phyloP scores from a whole-genome alignment of 1,284 basidiomycete genomes.

The Cerioporus squamosus region DNA sequence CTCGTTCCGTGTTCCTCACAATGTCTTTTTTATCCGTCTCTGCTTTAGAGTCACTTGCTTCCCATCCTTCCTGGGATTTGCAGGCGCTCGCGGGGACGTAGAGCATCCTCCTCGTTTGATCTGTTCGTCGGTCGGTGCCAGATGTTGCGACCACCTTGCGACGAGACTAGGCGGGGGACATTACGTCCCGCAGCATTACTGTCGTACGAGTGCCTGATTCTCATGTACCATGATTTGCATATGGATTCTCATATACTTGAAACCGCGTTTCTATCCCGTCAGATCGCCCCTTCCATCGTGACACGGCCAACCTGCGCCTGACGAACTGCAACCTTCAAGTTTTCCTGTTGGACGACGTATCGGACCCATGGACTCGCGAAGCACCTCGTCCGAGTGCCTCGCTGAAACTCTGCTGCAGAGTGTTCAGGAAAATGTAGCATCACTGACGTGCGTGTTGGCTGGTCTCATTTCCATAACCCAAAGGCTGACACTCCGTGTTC shows the following conservation, averaged over 20 bases:
- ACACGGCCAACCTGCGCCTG: too few relatives aligned
- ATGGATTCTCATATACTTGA: neutral
- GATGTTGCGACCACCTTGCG: conserved; percentile 33
- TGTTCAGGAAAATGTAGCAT: too few relatives aligned
- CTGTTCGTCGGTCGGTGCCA: conserved; percentile 35
- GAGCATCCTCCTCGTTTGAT: conserved; percentile 43
- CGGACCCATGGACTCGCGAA: too few relatives aligned
- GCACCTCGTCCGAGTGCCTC: too few relatives aligned
- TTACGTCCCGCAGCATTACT: neutral
- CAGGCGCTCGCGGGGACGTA: conserved; percentile 70
- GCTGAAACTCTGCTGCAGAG: too few relatives aligned
- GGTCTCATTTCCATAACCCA: neutral
- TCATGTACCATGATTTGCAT: neutral
- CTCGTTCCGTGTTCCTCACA: conserved; percentile 30
- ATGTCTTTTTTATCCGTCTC: conserved; percentile 50
- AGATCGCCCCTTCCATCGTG: too few relatives aligned
- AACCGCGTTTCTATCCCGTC: neutral
- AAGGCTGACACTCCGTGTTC: too few relatives aligned
- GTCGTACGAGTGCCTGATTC: neutral
- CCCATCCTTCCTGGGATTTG: conserved; percentile 46
- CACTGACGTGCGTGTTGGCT: too few relatives aligned
- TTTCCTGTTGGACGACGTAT: too few relatives aligned
- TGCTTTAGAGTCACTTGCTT: conserved; percentile 68
- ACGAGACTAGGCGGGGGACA: conserved; percentile 40
- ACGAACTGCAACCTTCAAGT: too few relatives aligned